Conservation (phyloP, 495 filamentous ascomycete genomes). For the Neurospora terricola region DNA sequence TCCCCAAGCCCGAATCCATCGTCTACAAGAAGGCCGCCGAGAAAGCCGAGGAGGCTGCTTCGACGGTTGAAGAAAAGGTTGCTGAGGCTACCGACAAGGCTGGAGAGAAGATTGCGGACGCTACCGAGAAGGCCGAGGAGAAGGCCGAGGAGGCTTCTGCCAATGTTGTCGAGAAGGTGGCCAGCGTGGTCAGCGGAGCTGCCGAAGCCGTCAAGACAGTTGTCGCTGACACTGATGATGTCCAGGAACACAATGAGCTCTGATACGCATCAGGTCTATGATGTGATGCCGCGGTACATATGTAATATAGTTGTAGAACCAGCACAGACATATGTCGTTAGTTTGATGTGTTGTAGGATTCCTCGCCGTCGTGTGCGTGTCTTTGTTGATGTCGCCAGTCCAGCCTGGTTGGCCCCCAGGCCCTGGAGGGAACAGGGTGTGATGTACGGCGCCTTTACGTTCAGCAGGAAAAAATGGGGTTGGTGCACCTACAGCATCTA, state of each 20-base stretch:
- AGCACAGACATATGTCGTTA: background rate
- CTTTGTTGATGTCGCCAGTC: background rate
- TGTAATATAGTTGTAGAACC: background rate
- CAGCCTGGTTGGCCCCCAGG: background rate
- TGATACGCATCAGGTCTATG: conserved; percentile 9
- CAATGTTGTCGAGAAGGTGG: conserved; percentile 35
- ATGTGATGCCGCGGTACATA: background rate
- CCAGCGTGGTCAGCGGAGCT: conserved; percentile 32
- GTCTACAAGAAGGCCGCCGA: conserved; percentile 30
- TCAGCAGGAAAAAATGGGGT: background rate
- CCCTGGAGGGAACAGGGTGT: background rate
- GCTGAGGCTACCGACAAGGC: conserved; percentile 15
- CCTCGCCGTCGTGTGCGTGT: background rate
- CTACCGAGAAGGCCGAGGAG: conserved; percentile 17
- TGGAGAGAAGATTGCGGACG: conserved; percentile 33
- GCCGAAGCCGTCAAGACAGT: conserved; percentile 36
- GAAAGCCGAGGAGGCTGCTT: conserved; percentile 10
- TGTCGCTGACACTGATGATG: conserved; percentile 39
- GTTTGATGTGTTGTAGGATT: background rate
- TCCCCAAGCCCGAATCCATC: conserved; percentile 45
- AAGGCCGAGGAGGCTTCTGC: conserved; percentile 24
- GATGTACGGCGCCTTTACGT: background rate
- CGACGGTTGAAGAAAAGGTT: conserved; percentile 15
- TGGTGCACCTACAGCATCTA: background rate
- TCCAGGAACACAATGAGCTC: conserved; percentile 44